These are phyloP conservation scores for Psilocybe cubensis DNA, from an alignment of 768 basidiomycete species.

Conservation along the genomic window DNA sequence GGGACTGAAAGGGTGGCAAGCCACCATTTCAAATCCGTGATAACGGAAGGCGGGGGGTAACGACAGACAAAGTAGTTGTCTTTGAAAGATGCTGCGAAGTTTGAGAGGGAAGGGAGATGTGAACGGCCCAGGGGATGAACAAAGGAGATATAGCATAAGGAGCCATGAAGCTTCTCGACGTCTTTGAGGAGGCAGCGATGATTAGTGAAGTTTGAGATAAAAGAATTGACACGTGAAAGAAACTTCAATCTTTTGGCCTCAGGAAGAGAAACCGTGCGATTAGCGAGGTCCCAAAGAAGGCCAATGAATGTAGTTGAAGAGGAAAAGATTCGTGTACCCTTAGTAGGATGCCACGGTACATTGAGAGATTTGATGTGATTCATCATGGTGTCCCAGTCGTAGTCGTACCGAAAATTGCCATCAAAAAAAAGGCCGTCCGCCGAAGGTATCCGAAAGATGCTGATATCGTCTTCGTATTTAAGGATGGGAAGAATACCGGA, in stretches of 20 bases:
- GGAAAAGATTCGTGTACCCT: conserved; percentile 25
- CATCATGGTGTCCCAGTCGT: conserved; percentile 14
- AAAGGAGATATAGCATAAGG: conserved; percentile 35
- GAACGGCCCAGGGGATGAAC: conserved; percentile 24
- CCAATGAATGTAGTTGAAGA: conserved; percentile 30
- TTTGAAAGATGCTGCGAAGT: conserved; percentile 24
- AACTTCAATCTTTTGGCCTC: conserved; percentile 31
- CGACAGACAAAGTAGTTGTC: conserved; percentile 11
- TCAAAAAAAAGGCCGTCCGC: conserved; percentile 2
- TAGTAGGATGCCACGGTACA: conserved; percentile 33
- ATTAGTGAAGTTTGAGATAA: conserved; percentile 8
- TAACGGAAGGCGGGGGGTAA: conserved; percentile 20
- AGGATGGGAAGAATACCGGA: conserved; percentile 2
- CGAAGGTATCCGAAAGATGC: conserved; percentile 23
- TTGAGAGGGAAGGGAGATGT: conserved; percentile 26
- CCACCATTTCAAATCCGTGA: conserved; percentile 37
- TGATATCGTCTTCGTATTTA: conserved; percentile 14
- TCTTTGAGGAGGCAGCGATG: conserved; percentile 17
- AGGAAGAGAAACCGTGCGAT: conserved; percentile 28
- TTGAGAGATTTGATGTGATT: conserved; percentile 9
- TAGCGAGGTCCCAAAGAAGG: conserved; percentile 33
- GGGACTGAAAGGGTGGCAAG: background rate
- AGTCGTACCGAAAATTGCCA: conserved; percentile 19
- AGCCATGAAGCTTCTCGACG: conserved; percentile 30
- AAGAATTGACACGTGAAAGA: conserved; percentile 15